phyloP scores from a whole-genome alignment of 2,329 filamentous ascomycete species.

The Alternaria metachromatica region DNA sequence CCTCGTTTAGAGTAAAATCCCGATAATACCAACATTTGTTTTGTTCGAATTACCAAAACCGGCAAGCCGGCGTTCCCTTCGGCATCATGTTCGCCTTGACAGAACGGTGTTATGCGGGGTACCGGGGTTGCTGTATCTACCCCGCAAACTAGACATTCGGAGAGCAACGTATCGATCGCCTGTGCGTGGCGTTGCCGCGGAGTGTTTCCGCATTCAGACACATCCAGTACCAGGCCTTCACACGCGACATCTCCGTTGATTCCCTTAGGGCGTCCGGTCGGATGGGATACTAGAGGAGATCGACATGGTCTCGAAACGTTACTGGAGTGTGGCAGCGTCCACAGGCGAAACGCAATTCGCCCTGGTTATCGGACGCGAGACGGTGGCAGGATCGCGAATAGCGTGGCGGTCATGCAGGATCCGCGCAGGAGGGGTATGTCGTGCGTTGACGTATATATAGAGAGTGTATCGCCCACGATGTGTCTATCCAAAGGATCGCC shows the following conservation, averaged over 20 bases:
- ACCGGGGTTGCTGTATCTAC: constrained; percentile 13
- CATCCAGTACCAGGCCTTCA: background rate
- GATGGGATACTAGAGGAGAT: constrained; percentile 11
- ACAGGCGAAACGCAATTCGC: background rate
- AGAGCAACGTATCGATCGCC: constrained; percentile 14
- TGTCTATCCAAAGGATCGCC: background rate
- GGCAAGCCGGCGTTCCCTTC: constrained; percentile 3
- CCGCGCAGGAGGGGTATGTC: constrained; percentile 20
- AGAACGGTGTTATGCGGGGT: constrained; percentile 26
- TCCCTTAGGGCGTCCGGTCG: constrained; percentile 15
- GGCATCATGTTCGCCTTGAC: background rate
- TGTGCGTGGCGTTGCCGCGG: constrained; percentile 8
- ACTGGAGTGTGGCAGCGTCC: background rate
- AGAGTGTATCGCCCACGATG: background rate
- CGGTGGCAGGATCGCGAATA: constrained; percentile 1
- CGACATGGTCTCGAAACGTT: background rate
- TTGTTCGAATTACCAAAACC: background rate
- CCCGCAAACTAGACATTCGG: constrained; percentile 26
- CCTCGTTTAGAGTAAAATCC: background rate
- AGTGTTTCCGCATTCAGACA: constrained; percentile 11
- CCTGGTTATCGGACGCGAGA: constrained; percentile 1
- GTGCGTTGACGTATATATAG: constrained; percentile 27
- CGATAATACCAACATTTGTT: background rate
- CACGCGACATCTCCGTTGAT: constrained; percentile 11
- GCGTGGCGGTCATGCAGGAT: constrained; percentile 17